Conservation (phyloP, 805 yeast genomes). For the Candida hungchunana region DNA sequence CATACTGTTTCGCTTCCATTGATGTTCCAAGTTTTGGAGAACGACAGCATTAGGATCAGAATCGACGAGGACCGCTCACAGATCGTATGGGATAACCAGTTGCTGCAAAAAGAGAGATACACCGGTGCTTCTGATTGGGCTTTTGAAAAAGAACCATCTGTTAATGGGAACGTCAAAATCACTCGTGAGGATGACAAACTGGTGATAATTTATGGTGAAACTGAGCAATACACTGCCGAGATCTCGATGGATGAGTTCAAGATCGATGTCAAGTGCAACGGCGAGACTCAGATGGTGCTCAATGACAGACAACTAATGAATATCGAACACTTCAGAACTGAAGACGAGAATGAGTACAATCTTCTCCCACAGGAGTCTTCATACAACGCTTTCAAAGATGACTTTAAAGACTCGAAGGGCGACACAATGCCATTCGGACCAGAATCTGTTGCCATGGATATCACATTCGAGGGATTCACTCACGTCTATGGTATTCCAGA, state of each 20-base stretch:
- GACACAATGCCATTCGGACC: slow-evolving; percentile 82
- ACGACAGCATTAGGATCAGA: slow-evolving; percentile 55
- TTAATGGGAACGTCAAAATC: slow-evolving; percentile 12
- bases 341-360: slow-evolving; percentile 37
- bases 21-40: slow-evolving; percentile 49
- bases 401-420: slow-evolving; percentile 57
- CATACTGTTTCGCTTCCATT: slow-evolving; percentile 48
- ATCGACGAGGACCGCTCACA: slow-evolving; percentile 55
- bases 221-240: slow-evolving; percentile 37
- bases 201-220: slow-evolving; percentile 35
- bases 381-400: slow-evolving; percentile 65
- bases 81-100: slow-evolving; percentile 19
- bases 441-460: slow-evolving; percentile 81
- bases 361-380: slow-evolving; percentile 56
- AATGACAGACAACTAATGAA: slow-evolving; percentile 73
- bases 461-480: slow-evolving; percentile 53
- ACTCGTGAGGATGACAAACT: slow-evolving; percentile 17
- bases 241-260: slow-evolving; percentile 46
- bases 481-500: slow-evolving; percentile 95
- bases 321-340: slow-evolving; percentile 71
- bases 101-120: slow-evolving; percentile 47
- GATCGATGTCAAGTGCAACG: slow-evolving; percentile 43
- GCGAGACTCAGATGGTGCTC: slow-evolving; percentile 45
- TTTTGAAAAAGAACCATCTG: slow-evolving; percentile 32
- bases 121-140: slow-evolving; percentile 60